These are phyloP conservation scores for Alternaria incomplexa DNA, from an alignment of 2,329 filamentous ascomycete species.

Conservation along the genomic window DNA sequence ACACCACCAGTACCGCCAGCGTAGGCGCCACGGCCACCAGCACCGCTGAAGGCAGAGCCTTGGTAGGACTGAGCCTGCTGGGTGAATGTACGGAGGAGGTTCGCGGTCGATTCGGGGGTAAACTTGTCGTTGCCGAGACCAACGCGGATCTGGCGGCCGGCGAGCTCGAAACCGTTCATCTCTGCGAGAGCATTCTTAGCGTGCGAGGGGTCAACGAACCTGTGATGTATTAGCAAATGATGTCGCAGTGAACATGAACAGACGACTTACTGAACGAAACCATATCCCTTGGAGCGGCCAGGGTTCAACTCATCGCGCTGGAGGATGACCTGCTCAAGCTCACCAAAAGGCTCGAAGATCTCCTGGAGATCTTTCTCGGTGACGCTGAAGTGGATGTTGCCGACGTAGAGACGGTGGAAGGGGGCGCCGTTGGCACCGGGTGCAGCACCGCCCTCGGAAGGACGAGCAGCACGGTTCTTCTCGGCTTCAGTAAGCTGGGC, in stretches of 20 bases:
- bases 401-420: slow-evolving; percentile 97
- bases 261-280: slow-evolving; percentile 90
- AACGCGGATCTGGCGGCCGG: slow-evolving; percentile 95
- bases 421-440: slow-evolving; percentile 81
- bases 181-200: slow-evolving; percentile 95
- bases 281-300: slow-evolving; percentile 74
- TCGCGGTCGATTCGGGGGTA: slow-evolving; percentile 93
- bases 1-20: slow-evolving; percentile 72
- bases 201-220: slow-evolving; percentile 87
- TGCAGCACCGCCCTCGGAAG: slow-evolving; percentile 63
- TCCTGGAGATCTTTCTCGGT: slow-evolving; percentile 94
- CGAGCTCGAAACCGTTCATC: slow-evolving; percentile 99
- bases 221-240: slow-evolving; percentile 55
- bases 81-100: slow-evolving; percentile 89
- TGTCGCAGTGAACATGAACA: background rate
- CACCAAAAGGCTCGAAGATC: slow-evolving; percentile 96
- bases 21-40: slow-evolving; percentile 84
- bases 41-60: slow-evolving; percentile 89
- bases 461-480: slow-evolving; percentile 96
- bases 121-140: slow-evolving; percentile 99
- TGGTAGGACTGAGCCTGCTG: slow-evolving; percentile 69
- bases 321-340: slow-evolving; percentile 95
- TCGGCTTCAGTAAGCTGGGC: slow-evolving; percentile 98
- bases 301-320: slow-evolving; percentile 87
- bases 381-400: slow-evolving; percentile 99